Percentiles rank a stretch among this genome's conserved stretches.
Conservation (phyloP, 257 asterid species). For the Jaltomata sinuosa region DNA sequence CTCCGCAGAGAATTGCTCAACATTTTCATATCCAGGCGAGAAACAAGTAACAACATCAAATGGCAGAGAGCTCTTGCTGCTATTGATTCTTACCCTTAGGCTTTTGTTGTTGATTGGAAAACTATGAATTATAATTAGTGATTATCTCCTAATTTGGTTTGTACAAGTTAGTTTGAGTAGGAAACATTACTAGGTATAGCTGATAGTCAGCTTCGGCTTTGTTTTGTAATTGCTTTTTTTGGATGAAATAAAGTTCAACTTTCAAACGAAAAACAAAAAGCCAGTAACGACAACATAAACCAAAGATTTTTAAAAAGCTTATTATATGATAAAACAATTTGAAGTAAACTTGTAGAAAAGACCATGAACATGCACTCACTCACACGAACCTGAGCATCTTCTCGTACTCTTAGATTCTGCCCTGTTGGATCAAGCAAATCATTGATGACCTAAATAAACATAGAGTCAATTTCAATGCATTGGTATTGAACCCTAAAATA, state of each 20-base stretch:
- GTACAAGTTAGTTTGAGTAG: not conserved
- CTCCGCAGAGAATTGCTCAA: no score
- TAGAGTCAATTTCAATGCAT: not conserved
- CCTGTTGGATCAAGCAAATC: slow-evolving; percentile 85
- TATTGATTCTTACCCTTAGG: not conserved
- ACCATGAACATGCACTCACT: not conserved
- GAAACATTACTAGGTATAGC: not conserved
- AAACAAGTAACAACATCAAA: no score
- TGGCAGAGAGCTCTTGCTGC: no score
- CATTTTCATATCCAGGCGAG: no score
- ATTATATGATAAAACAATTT: not conserved
- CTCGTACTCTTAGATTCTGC: slow-evolving; percentile 75
- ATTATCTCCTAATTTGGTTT: not conserved
- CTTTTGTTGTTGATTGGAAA: not conserved
- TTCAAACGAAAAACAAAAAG: not conserved
- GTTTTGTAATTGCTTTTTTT: not conserved
- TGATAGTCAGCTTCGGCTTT: not conserved
- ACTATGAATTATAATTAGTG: not conserved
- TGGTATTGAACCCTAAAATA: not conserved
- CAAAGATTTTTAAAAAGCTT: not conserved
- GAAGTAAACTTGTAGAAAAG: not conserved
- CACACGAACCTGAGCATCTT: slow-evolving; percentile 61
- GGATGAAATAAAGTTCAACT: not conserved
- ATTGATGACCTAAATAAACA: slow-evolving; percentile 63
- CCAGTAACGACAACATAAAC: not conserved